Percentiles rank a stretch among this genome's conserved stretches.
These are phyloP conservation scores for Globisporangium alternatum DNA, from an alignment of 352 stramenopile genomes.

Conservation along the genomic window DNA sequence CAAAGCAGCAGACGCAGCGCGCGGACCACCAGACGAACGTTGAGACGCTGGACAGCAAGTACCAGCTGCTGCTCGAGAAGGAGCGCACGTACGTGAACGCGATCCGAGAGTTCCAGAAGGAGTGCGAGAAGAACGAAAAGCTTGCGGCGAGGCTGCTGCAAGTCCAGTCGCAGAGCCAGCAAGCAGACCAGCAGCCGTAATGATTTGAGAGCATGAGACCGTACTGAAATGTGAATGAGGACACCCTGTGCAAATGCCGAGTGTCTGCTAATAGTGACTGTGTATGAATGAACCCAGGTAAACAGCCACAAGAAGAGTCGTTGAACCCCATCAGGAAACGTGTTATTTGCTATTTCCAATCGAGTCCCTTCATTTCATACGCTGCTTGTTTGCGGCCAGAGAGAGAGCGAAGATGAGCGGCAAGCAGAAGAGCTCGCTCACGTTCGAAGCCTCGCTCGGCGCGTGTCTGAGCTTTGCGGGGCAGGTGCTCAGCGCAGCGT, in stretches of 20 bases:
- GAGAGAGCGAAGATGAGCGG: constrained; percentile 18
- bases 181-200: neutral
- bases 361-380: neutral
- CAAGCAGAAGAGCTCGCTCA: constrained; percentile 28
- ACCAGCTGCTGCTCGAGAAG: constrained; percentile 71
- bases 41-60: constrained; percentile 73
- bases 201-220: neutral
- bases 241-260: neutral
- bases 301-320: neutral
- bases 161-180: neutral
- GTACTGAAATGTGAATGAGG: neutral
- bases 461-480: constrained; percentile 48
- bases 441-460: constrained; percentile 27
- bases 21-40: constrained; percentile 38
- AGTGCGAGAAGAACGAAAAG: constrained; percentile 86
- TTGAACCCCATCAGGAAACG: neutral
- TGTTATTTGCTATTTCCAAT: neutral
- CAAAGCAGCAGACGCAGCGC: constrained; percentile 52
- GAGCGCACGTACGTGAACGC: constrained; percentile 83
- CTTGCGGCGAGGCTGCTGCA: constrained; percentile 28
- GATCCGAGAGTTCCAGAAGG: constrained; percentile 86
- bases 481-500: constrained; percentile 24
- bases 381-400: neutral
- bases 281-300: neutral
- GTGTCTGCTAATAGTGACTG: constrained; percentile 6